These are phyloP conservation scores for Baorangia bicolor DNA, from an alignment of 768 basidiomycete genomes.

Conservation along the genomic window DNA sequence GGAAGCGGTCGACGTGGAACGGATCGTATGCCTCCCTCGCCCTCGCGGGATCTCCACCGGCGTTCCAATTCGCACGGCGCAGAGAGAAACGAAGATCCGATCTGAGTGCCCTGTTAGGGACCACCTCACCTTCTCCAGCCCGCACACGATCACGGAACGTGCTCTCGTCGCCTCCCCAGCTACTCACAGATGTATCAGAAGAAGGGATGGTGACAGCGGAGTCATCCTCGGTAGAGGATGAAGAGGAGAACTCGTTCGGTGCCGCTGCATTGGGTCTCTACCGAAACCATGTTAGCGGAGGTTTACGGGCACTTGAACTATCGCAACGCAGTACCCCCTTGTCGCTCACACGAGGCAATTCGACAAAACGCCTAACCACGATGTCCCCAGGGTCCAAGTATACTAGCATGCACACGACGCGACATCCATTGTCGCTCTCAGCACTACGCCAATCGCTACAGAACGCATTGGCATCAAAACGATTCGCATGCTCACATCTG, in stretches of 20 bases:
- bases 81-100: constrained; percentile 57
- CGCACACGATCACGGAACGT: constrained; percentile 39
- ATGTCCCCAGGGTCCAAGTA: constrained; percentile 55
- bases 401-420: constrained; percentile 55
- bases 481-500: constrained; percentile 78
- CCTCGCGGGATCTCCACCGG: constrained; percentile 43
- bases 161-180: constrained; percentile 35
- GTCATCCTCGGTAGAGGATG: constrained; percentile 21
- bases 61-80: constrained; percentile 41
- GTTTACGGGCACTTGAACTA: constrained; percentile 48
- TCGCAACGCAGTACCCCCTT: constrained; percentile 21
- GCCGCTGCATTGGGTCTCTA: constrained; percentile 60
- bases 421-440: constrained; percentile 68
- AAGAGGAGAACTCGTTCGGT: constrained; percentile 49
- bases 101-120: constrained; percentile 46
- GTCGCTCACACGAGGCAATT: constrained; percentile 13
- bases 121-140: constrained; percentile 23
- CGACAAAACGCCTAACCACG: constrained; percentile 27
- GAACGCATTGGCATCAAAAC: constrained; percentile 65
- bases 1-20: constrained; percentile 77
- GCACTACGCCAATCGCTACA: constrained; percentile 62
- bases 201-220: constrained; percentile 26
- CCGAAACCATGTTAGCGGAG: constrained; percentile 49
- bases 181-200: constrained; percentile 40
- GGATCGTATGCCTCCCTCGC: constrained; percentile 59